Evolutionary conservation across 805 yeast species (phyloP), one percentile per base, ranked within the genome.

Genomic region (Wickerhamomyces rabaulensis): DNA sequence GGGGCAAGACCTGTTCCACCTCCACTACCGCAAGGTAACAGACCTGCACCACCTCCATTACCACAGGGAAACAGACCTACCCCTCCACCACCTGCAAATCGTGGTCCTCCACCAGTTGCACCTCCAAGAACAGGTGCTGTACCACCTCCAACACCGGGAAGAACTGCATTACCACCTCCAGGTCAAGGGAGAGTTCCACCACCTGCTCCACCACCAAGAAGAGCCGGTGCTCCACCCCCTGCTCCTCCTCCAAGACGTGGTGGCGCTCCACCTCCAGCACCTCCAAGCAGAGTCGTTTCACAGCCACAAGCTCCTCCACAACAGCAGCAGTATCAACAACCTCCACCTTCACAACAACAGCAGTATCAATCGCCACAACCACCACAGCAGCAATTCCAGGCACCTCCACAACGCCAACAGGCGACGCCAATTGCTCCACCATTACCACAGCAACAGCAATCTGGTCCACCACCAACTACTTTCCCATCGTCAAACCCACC

Each of bases 371-470:
- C 31, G 45, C 53, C 26, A 49, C 51, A 31, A 45, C 57, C 23
- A 54, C 61, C 25, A 51, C 59, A 38, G 25, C 53, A 53, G 12
- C 56, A 42, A 29, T 52, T 43, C 41, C 57, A 25, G 47, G 53
- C 58, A 25, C 55, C 60, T 17, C 57, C 56, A 25, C 54, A 55
- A 8, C 66, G 62, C 10, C 64, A 64, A 21, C 64, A 62, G 41
- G 44, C 46, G 43, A 46, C 44, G 9, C 39, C 50, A 15, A 38
- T 21, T 31, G 43, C 39, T 29, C 49, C 60, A 37, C 53, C 62
- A 12, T 50, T 59, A 9, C 58, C 60, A 9, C 59, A 58, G 17
- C 49, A 45, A 42, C 35, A 27, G 13, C 31, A 27, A 27, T 13
- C 31, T 27, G 31, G n/a, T 27, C 45, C 52, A 23, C 47, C 47